These are phyloP conservation scores for Chenopodium suecicum DNA, from an alignment of 148 eudicot genomes.

Conservation along the genomic window DNA sequence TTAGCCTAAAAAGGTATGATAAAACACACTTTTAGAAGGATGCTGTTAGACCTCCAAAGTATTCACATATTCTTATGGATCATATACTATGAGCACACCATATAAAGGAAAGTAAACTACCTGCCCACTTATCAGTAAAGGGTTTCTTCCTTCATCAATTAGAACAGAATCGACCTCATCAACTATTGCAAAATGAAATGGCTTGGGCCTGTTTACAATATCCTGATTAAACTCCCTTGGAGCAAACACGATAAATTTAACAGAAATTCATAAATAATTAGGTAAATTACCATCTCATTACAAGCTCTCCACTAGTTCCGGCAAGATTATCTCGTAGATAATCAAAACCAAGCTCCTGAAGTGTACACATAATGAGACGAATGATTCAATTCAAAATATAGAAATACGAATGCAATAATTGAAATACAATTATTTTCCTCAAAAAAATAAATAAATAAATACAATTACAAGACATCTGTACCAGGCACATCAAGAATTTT, in stretches of 20 bases:
- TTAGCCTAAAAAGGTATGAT: conserved; percentile 53
- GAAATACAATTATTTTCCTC: no score
- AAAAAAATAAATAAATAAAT: no score
- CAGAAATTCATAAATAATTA: not conserved
- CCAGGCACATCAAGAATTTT: conserved; percentile 9
- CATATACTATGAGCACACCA: not conserved
- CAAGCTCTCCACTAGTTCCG: conserved; percentile 64
- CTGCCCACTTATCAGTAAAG: conserved; percentile 90
- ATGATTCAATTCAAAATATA: not conserved
- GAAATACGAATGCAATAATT: not conserved
- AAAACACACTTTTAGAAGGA: conserved; percentile 8
- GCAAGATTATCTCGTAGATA: conserved; percentile 97
- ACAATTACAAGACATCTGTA: not conserved
- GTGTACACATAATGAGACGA: conserved; percentile 16
- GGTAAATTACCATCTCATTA: conserved; percentile 84
- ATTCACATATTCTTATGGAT: not conserved
- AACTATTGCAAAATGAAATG: conserved; percentile 96
- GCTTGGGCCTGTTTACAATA: conserved; percentile 76
- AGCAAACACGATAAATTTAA: conserved; percentile 6
- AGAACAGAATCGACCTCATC: conserved; percentile 99
- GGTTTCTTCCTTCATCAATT: conserved; percentile 97
- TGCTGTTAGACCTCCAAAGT: not conserved
- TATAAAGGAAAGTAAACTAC: conserved; percentile 37
- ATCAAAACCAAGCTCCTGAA: conserved; percentile 98
- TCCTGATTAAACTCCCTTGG: conserved; percentile 14